A percentile compares a stretch with the other conserved stretches of the same genome.
Evolutionary conservation across 2,329 filamentous ascomycete species (phyloP).

Genomic region (Colletotrichum endophyticum): DNA sequence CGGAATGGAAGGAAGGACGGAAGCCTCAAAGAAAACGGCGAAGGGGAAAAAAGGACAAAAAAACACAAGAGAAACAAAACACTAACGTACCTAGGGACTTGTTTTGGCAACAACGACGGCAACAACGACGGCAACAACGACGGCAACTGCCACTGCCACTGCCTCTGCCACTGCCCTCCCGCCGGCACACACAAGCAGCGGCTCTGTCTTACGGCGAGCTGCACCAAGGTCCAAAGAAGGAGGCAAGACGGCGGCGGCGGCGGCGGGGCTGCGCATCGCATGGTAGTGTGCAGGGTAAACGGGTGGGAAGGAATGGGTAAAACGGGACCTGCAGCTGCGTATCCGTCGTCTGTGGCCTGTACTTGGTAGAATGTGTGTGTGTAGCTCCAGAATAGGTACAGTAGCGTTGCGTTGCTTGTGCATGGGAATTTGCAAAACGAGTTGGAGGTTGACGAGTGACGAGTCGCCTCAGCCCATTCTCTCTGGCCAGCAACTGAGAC

Average conservation of each 20-base stretch:
- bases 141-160: conserved; percentile 46
- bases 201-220: not conserved
- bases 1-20: not conserved
- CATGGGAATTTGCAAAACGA: conserved; percentile 4
- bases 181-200: not conserved
- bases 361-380: not conserved
- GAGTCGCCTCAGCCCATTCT: not conserved
- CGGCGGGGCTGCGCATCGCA: not conserved
- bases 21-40: not conserved
- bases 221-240: not conserved
- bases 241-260: not conserved
- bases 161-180: conserved; percentile 29
- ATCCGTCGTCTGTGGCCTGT: not conserved
- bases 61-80: not conserved
- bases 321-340: conserved; percentile 17
- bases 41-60: not conserved
- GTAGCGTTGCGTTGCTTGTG: not conserved
- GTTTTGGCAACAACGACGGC: not conserved
- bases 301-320: not conserved
- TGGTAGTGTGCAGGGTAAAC: not conserved
- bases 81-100: not conserved
- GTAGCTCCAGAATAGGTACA: not conserved
- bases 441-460: conserved; percentile 16
- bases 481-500: not conserved
- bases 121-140: conserved; percentile 21